Percentiles rank a stretch among this genome's conserved stretches.
Conservation (phyloP, 108 stramenopile genomes). For the Pelagomonas calceolata region DNA sequence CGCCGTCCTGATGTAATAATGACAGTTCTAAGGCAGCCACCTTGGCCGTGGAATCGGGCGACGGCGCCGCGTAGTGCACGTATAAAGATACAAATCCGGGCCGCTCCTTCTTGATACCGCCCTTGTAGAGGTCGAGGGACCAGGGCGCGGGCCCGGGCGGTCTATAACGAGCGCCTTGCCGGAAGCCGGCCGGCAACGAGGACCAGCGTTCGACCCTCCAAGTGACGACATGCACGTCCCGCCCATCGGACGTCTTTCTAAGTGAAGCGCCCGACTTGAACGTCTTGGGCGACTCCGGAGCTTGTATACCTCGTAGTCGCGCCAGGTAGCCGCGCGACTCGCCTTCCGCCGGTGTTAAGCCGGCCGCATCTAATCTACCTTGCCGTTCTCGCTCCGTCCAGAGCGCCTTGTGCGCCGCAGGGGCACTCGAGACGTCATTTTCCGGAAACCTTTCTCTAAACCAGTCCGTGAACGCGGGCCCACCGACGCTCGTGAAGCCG, state of each 20-base stretch:
- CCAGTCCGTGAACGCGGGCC: neutral
- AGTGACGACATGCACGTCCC: neutral
- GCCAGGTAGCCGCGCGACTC: too few relatives aligned
- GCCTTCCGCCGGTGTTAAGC: too few relatives aligned
- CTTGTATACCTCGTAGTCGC: too few relatives aligned
- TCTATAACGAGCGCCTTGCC: neutral
- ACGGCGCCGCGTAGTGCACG: neutral
- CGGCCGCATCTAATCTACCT: too few relatives aligned
- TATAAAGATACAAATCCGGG: neutral
- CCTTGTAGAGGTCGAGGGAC: slow-evolving; percentile 1
- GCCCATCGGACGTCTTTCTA: too few relatives aligned
- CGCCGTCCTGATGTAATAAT: neutral
- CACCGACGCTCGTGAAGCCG: neutral
- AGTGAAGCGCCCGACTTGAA: too few relatives aligned
- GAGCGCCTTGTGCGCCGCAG: neutral
- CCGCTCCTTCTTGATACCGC: neutral
- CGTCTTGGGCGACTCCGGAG: too few relatives aligned
- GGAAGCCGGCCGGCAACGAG: neutral
- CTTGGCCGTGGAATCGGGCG: neutral
- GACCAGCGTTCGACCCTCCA: neutral
- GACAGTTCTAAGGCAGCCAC: neutral
- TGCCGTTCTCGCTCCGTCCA: neutral
- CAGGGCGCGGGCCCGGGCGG: neutral
- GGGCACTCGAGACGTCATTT: neutral
- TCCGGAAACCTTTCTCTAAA: neutral